Percentiles rank a stretch among this genome's conserved stretches.
Evolutionary conservation across 2,329 filamentous ascomycete species (phyloP).

Genomic region (Cytospora piceae): DNA sequence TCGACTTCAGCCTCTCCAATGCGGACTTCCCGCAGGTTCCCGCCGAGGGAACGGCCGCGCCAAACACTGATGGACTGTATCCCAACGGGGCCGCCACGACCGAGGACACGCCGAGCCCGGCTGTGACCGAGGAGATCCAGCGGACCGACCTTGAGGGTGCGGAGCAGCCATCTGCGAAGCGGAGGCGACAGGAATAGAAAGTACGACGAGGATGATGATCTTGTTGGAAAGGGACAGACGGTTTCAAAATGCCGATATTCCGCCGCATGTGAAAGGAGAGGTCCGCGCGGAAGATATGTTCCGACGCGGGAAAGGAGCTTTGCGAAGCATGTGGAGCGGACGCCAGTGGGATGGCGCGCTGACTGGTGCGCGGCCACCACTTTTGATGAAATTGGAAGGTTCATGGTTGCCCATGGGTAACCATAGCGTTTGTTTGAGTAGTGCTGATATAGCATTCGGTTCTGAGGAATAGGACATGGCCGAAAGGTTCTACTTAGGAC

Average conservation of each 20-base stretch:
- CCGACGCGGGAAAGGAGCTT: not conserved
- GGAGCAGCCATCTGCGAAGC: conserved; percentile 38
- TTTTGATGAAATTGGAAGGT: not conserved
- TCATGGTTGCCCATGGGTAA: not conserved
- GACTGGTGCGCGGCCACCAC: not conserved
- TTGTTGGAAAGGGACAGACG: not conserved
- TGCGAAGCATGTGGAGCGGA: not conserved
- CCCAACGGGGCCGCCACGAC: conserved; percentile 29
- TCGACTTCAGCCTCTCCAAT: conserved; percentile 25
- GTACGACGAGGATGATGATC: not conserved
- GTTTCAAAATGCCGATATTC: not conserved
- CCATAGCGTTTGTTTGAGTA: not conserved
- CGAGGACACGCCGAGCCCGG: conserved; percentile 50
- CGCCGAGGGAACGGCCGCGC: not conserved
- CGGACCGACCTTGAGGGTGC: conserved; percentile 45
- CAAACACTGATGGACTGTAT: conserved; percentile 27
- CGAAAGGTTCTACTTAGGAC: not conserved
- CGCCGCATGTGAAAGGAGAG: not conserved
- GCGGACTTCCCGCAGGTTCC: not conserved
- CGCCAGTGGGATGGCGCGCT: not conserved
- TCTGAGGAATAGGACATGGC: not conserved
- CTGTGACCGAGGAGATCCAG: conserved; percentile 55
- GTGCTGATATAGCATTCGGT: not conserved
- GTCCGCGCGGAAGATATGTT: not conserved
- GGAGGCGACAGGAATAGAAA: conserved; percentile 38